Evolutionary conservation across 768 basidiomycete species (phyloP).

Genomic region (Trametes punicea): DNA sequence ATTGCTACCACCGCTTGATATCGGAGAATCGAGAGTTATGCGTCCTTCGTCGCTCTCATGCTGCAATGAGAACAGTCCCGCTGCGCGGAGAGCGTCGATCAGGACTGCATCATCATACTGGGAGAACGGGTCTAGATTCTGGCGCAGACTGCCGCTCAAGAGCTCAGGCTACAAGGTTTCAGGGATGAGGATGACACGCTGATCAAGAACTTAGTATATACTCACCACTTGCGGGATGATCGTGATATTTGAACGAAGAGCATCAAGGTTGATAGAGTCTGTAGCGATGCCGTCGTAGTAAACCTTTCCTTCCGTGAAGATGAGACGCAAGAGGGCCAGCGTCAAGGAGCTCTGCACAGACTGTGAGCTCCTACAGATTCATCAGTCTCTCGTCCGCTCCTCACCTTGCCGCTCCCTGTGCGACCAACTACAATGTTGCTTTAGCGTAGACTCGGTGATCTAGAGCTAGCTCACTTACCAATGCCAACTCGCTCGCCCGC

Average conservation of each 20-base stretch:
- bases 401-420: constrained; percentile 53
- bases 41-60: constrained; percentile 36
- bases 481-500: constrained; percentile 59
- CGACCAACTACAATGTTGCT: constrained; percentile 37
- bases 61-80: constrained; percentile 46
- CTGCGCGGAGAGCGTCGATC: constrained; percentile 47
- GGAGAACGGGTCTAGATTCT: constrained; percentile 57
- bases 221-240: constrained; percentile 58
- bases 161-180: constrained; percentile 39
- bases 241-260: constrained; percentile 50
- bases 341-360: constrained; percentile 43
- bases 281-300: constrained; percentile 51
- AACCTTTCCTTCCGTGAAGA: constrained; percentile 50
- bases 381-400: constrained; percentile 14
- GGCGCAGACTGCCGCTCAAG: constrained; percentile 51
- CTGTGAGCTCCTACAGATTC: not conserved
- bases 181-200: not conserved
- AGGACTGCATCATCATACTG: constrained; percentile 51
- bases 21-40: constrained; percentile 43
- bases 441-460: not conserved
- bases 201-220: not conserved
- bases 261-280: constrained; percentile 48
- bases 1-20: constrained; percentile 44
- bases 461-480: constrained; percentile 20
- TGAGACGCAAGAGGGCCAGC: constrained; percentile 51